Percentiles rank a stretch among this genome's conserved stretches.
phyloP scores from a whole-genome alignment of 2,329 filamentous ascomycete genomes.

The Hymenoscyphus scutula region DNA sequence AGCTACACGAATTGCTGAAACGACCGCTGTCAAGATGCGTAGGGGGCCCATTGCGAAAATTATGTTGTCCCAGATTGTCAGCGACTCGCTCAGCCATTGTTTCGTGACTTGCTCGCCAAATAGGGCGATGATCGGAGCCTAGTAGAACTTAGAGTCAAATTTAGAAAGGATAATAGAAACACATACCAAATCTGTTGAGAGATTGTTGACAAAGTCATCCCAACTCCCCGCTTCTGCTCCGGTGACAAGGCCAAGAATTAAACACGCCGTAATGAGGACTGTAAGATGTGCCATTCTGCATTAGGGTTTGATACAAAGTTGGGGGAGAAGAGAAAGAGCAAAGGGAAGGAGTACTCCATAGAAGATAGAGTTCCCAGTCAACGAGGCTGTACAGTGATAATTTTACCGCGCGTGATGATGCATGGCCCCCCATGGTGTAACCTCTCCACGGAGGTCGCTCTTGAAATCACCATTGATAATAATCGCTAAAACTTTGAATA shows the following conservation, averaged over 20 bases:
- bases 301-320: no score
- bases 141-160: not conserved
- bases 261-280: not conserved
- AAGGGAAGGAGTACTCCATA: no score
- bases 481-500: no score
- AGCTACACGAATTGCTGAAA: conserved; percentile 46
- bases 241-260: not conserved
- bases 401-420: no score
- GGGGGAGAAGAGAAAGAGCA: no score
- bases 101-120: conserved; percentile 48
- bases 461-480: no score
- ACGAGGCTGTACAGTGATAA: no score
- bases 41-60: conserved; percentile 48
- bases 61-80: conserved; percentile 43
- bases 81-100: conserved; percentile 47
- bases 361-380: no score
- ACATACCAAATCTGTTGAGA: conserved; percentile 24
- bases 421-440: no score
- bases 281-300: not conserved
- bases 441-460: no score
- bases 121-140: conserved; percentile 23
- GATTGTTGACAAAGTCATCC: conserved; percentile 26
- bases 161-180: not conserved
- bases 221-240: conserved; percentile 7
- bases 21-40: conserved; percentile 44